Base-by-base conservation (phyloP, 1,284 basidiomycete genomes). In the Melampsora americana region DNA sequence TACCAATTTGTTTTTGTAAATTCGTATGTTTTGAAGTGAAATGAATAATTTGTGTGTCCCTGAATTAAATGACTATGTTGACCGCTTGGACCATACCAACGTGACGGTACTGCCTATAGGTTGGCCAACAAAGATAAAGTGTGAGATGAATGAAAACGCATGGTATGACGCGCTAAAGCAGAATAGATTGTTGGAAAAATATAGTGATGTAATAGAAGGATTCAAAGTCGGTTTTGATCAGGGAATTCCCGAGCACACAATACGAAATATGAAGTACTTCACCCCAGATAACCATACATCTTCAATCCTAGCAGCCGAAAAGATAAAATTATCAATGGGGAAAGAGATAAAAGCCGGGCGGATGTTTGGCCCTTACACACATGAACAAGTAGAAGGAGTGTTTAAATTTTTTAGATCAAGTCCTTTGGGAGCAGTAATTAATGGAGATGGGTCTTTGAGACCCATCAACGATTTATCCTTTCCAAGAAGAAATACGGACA, bases 171-270 rank as follows among this genome's bases (percentile, higher is more conserved):
- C 66, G 14, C 6, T 67, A 30, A n/a, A 20, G 14, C 16, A 46
- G 2, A 16, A 39, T 14, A n/a, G 44, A 7, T 28, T 67, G 23
- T 46, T 44, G 23, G 7, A 44, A 39, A 48, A 44, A 48, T 67
- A 67, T n/a, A 5, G n/a, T 2, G 66, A 50, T 12, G 44, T 67
- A 28, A 23, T 67, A 26, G 39, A 67, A 7, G 66, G 66, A 5
- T 67, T 67, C 66, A 23, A 12, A 7, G 3, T 11, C 28, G 66
- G 66, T 9, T 67, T 67, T 23, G 9, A 67, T n/a, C 66, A 67
- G 46, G 66, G 66, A 11, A 48, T 67, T 39, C 66, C 66, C 2
- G 20, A 67, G 2, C 32, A 67, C 44, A 67, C 26, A 6, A 46
- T 67, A 67, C 23, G 39, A 26, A 16, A 39, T n/a, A 3, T 9